Evolutionary conservation across 2,329 filamentous ascomycete genomes (phyloP).

Genomic region (Aspergillus sp.): DNA sequence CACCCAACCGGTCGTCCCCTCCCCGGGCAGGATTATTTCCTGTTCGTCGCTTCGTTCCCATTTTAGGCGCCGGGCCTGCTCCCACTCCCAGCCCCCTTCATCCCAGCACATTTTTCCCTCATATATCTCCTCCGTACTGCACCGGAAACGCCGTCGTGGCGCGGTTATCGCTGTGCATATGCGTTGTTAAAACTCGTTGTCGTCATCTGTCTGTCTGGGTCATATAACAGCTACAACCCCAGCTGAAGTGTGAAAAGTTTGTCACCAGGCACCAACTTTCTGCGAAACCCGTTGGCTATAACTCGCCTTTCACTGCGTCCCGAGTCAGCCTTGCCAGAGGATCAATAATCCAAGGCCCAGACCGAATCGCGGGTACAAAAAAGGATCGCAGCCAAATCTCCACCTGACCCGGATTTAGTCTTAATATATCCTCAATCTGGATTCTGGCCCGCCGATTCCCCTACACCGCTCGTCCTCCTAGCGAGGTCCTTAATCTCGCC

Average conservation of each 20-base stretch:
- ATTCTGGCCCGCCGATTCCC: slow-evolving; percentile 10
- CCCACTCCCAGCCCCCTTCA: slow-evolving; percentile 20
- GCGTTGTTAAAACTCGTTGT: slow-evolving; percentile 8
- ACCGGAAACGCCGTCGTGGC: slow-evolving; percentile 12
- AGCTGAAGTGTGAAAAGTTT: slow-evolving; percentile 13
- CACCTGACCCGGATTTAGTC: slow-evolving; percentile 17
- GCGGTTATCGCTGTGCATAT: slow-evolving; percentile 13
- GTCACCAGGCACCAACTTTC: slow-evolving; percentile 16
- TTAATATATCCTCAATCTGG: slow-evolving; percentile 1
- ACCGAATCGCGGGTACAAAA: slow-evolving; percentile 14
- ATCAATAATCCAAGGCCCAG: slow-evolving; percentile 12
- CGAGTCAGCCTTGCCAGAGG: not conserved
- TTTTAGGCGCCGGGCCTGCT: slow-evolving; percentile 20
- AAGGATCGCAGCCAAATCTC: slow-evolving; percentile 18
- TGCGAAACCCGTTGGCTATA: not conserved
- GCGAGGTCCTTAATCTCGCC: slow-evolving; percentile 7
- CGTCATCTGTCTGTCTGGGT: slow-evolving; percentile 2
- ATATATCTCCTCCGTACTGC: not conserved
- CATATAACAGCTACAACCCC: slow-evolving; percentile 9
- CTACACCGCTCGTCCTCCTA: slow-evolving; percentile 25
- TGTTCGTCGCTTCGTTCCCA: slow-evolving; percentile 24
- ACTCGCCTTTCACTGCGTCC: not conserved
- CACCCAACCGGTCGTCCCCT: slow-evolving; percentile 18
- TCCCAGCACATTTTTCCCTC: slow-evolving; percentile 1
- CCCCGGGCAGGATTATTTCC: slow-evolving; percentile 13